These are phyloP conservation scores for Penstemon eatonii DNA, from an alignment of 257 asterid genomes.

Conservation along the genomic window DNA sequence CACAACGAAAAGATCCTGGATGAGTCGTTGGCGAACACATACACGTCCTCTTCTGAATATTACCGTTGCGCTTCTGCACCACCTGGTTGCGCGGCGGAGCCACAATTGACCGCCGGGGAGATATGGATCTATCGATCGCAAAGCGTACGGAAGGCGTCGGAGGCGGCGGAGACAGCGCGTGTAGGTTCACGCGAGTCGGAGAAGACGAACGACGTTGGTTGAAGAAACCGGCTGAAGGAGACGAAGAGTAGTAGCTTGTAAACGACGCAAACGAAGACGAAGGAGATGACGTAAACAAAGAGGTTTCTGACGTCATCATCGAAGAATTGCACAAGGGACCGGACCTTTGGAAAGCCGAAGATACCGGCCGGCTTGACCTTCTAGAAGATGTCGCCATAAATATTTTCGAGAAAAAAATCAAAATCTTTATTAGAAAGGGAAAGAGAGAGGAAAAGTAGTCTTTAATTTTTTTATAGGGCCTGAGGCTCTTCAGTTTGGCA, in stretches of 20 bases:
- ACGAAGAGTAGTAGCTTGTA: slow-evolving; percentile 41
- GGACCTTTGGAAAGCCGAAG: neutral
- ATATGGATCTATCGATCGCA: slow-evolving; percentile 72
- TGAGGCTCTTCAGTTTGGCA: slow-evolving; percentile 37
- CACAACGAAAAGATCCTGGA: slow-evolving; percentile 38
- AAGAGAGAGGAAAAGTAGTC: neutral
- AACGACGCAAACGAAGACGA: slow-evolving; percentile 50
- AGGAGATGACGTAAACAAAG: slow-evolving; percentile 23
- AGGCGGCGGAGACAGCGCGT: slow-evolving; percentile 56
- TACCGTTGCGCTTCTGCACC: neutral
- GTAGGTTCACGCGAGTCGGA: slow-evolving; percentile 80
- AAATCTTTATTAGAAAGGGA: neutral
- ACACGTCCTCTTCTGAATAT: slow-evolving; percentile 27
- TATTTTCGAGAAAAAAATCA: neutral
- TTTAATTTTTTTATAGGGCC: slow-evolving; percentile 4
- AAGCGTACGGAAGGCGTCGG: slow-evolving; percentile 71
- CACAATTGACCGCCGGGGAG: slow-evolving; percentile 61
- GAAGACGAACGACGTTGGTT: slow-evolving; percentile 60
- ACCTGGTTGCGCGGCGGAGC: neutral
- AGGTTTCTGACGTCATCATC: neutral
- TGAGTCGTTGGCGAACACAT: slow-evolving; percentile 34
- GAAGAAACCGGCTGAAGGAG: slow-evolving; percentile 44
- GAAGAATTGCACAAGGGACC: slow-evolving; percentile 13
- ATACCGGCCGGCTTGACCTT: slow-evolving; percentile 13
- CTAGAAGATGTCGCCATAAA: slow-evolving; percentile 23